phyloP scores from a whole-genome alignment of 129 eudicot species.

The Flaveria robusta region DNA sequence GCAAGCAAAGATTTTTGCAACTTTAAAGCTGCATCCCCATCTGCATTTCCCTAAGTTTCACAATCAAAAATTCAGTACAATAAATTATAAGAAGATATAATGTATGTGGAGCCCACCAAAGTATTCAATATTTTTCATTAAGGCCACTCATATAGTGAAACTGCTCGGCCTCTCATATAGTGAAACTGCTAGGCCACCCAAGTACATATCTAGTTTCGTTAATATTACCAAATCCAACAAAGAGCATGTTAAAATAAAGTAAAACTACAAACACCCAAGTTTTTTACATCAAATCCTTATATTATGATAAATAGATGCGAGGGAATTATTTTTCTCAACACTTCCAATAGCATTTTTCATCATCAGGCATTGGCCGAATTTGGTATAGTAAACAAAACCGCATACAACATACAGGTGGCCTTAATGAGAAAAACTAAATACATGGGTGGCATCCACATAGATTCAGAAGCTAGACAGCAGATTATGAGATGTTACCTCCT shows the following conservation, averaged over 20 bases:
- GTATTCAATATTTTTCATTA: not conserved
- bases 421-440: not conserved
- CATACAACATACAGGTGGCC: not conserved
- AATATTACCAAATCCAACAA: slow-evolving; percentile 2
- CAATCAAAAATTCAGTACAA: slow-evolving; percentile 11
- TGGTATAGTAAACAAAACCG: not conserved
- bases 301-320: not conserved
- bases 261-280: not conserved
- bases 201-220: not conserved
- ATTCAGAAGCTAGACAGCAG: slow-evolving; percentile 5
- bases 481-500: slow-evolving; percentile 46
- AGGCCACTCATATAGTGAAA: not conserved
- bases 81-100: not conserved
- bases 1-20: slow-evolving; percentile 21
- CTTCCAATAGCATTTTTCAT: not conserved
- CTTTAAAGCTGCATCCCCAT: slow-evolving; percentile 30
- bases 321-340: not conserved
- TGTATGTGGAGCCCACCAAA: not conserved
- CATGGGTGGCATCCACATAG: not conserved
- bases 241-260: not conserved
- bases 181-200: not conserved
- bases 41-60: slow-evolving; percentile 38
- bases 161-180: not conserved
- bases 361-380: not conserved
- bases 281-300: not conserved